These are phyloP conservation scores for Ganoderma lucidum DNA, from an alignment of 1,284 basidiomycete species.

Conservation along the genomic window DNA sequence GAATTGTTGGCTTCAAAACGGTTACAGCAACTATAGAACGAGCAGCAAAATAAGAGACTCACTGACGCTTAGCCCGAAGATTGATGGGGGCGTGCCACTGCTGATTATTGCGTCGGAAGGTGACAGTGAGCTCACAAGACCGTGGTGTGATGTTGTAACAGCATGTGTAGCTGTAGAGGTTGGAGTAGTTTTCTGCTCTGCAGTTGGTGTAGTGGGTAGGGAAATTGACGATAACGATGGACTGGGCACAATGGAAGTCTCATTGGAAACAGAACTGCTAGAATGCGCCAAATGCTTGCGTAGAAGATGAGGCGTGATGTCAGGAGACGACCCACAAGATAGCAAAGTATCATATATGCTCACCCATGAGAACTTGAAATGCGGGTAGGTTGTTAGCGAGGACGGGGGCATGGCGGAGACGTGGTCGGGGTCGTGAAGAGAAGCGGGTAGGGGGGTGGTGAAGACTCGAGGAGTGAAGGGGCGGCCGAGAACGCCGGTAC, in stretches of 20 bases:
- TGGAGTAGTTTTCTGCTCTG: not conserved
- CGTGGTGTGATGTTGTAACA: not conserved
- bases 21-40: not conserved
- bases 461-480: not conserved
- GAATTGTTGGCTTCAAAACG: not conserved
- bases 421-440: not conserved
- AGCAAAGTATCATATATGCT: not conserved
- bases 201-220: not conserved
- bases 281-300: not conserved
- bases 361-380: not conserved
- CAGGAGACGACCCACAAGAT: not conserved
- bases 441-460: too few species aligned
- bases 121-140: not conserved
- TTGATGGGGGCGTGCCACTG: too few species aligned
- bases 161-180: not conserved
- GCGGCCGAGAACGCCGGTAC: not conserved
- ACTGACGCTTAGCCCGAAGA: not conserved
- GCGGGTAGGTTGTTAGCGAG: not conserved
- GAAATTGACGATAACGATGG: not conserved
- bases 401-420: not conserved
- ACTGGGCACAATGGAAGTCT: not conserved
- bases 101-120: not conserved
- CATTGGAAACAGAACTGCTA: not conserved
- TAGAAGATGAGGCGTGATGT: not conserved
- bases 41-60: not conserved